Percentiles rank a stretch among this genome's conserved stretches.
Evolutionary conservation across 257 asterid species (phyloP).

Genomic region (Nicotiana otophora): DNA sequence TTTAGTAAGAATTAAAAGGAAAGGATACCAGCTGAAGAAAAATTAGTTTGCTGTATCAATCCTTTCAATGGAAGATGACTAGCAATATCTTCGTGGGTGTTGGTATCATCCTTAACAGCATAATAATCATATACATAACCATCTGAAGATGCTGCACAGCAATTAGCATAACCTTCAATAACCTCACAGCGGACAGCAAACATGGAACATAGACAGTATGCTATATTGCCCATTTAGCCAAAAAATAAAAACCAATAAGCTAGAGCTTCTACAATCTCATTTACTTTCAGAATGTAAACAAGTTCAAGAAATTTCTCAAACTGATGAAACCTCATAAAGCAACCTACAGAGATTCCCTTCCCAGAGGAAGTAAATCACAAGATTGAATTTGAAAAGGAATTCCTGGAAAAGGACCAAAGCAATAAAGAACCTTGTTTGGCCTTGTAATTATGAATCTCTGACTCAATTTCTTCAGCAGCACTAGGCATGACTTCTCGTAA

Average conservation of each 20-base stretch:
- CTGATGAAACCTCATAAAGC: neutral
- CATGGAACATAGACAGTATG: neutral
- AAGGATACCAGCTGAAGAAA: neutral
- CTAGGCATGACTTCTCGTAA: constrained; percentile 66
- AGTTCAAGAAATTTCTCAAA: neutral
- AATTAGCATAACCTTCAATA: constrained; percentile 9
- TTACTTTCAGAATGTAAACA: neutral
- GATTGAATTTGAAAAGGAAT: neutral
- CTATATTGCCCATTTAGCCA: neutral
- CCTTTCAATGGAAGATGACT: constrained; percentile 64
- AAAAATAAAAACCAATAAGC: neutral
- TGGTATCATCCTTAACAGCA: constrained; percentile 48
- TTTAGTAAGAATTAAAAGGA: constrained; percentile 13
- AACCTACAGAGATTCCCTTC: neutral
- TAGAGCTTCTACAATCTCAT: neutral
- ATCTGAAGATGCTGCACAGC: constrained; percentile 46
- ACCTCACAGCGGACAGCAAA: neutral
- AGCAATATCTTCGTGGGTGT: constrained; percentile 33
- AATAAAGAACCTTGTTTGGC: constrained; percentile 37
- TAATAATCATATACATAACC: constrained; percentile 78
- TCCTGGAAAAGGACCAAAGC: constrained; percentile 2
- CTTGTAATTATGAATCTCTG: constrained; percentile 36
- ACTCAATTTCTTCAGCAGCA: constrained; percentile 84
- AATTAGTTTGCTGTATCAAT: neutral
- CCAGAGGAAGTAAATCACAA: neutral